Evolutionary conservation across 179 eudicot genomes (phyloP).

Genomic region (Silene vulgaris): DNA sequence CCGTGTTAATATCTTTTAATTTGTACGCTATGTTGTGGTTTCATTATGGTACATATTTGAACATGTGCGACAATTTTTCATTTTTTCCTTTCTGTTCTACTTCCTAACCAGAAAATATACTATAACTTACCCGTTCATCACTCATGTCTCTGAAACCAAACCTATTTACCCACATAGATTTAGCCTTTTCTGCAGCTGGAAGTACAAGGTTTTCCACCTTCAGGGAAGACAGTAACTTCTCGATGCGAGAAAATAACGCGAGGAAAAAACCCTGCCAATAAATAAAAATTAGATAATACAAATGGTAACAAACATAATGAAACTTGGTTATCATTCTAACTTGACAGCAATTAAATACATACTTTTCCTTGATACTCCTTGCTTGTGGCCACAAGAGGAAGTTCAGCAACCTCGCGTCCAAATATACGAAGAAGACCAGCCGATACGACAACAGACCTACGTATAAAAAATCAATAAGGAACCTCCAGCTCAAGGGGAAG

Average conservation of each 20-base stretch:
- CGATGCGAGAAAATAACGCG: conserved; percentile 69
- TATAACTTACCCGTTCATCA: conserved; percentile 60
- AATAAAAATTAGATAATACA: neutral
- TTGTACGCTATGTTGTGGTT: neutral
- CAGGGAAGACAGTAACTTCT: conserved; percentile 51
- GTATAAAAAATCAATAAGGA: conserved; percentile 7
- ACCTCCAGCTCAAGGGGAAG: neutral
- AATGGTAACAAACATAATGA: conserved; percentile 5
- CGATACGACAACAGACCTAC: conserved; percentile 78
- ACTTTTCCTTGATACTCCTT: conserved; percentile 88
- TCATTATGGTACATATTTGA: neutral
- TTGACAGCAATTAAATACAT: conserved; percentile 22
- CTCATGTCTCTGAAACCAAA: conserved; percentile 73
- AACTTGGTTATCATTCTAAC: neutral
- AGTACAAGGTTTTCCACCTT: conserved; percentile 76
- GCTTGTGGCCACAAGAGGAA: conserved; percentile 92
- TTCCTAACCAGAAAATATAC: neutral
- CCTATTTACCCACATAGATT: conserved; percentile 79
- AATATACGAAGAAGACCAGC: conserved; percentile 89
- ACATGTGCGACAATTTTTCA: too few relatives aligned
- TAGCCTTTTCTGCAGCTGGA: conserved; percentile 94
- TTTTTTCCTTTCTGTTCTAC: too few relatives aligned
- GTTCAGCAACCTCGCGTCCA: conserved; percentile 87
- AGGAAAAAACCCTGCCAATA: conserved; percentile 70
- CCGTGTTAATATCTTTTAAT: too few relatives aligned